Conservation (phyloP, 176 grass and related monocot genomes). For the Pontederia paniculata region DNA sequence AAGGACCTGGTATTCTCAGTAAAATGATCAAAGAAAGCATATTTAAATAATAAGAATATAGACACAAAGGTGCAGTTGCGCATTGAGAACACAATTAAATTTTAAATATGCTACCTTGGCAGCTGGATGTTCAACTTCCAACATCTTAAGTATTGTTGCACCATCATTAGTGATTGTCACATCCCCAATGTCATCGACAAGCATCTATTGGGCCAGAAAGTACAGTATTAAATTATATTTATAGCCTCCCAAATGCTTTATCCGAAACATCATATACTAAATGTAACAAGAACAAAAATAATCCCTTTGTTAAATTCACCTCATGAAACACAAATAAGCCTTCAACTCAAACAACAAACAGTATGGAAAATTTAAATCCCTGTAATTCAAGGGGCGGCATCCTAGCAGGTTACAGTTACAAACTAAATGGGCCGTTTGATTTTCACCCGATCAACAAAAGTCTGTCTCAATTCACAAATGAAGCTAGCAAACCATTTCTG, state of each 20-base stretch:
- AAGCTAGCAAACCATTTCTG: no score
- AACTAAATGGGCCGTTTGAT: no score
- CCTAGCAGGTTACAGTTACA: no score
- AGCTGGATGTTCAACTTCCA: constrained; percentile 90
- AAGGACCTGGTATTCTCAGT: constrained; percentile 87
- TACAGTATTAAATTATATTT: neutral
- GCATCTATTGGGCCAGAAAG: constrained; percentile 37
- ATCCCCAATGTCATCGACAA: constrained; percentile 91
- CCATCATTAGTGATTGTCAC: constrained; percentile 97
- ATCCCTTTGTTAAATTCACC: no score
- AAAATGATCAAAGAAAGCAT: constrained; percentile 10
- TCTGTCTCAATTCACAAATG: no score
- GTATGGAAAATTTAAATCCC: no score
- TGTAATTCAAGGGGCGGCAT: no score
- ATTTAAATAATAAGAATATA: constrained; percentile 1
- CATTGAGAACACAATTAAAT: neutral
- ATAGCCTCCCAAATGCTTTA: neutral
- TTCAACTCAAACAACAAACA: no score
- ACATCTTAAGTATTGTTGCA: constrained; percentile 85
- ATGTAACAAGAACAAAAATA: no score
- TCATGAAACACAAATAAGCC: no score
- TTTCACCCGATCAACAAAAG: no score
- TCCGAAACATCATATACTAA: no score
- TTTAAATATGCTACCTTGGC: constrained; percentile 45
- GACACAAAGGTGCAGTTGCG: neutral